A percentile compares a stretch with the other conserved stretches of the same genome.
These are phyloP conservation scores for Sphagnurus paluster DNA, from an alignment of 1,284 basidiomycete genomes.

Conservation along the genomic window DNA sequence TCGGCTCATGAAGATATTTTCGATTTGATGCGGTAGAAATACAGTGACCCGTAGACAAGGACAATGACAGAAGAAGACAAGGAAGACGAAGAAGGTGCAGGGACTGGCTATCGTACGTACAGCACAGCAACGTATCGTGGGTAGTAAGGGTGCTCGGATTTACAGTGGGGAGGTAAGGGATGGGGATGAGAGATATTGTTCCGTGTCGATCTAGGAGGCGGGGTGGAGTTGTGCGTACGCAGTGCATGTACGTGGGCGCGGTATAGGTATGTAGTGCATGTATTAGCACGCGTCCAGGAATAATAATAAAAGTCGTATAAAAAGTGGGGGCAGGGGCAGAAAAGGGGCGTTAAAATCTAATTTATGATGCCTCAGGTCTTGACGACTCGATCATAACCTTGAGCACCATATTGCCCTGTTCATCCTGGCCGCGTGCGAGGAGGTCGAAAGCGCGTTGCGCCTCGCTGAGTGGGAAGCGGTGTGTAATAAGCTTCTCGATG, in stretches of 20 bases:
- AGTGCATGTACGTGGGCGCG: background rate
- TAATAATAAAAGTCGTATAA: background rate
- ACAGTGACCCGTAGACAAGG: conserved; percentile 5
- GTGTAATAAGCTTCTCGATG: conserved; percentile 79
- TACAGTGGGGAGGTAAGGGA: background rate
- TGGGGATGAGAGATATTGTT: background rate
- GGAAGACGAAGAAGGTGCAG: background rate
- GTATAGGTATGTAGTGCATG: background rate
- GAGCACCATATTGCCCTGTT: conserved; percentile 77
- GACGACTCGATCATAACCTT: conserved; percentile 75
- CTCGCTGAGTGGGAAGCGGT: conserved; percentile 69
- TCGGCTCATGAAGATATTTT: background rate
- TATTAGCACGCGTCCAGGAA: background rate
- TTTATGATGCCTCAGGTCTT: too few species aligned
- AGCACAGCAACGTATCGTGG: background rate
- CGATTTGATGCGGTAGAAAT: conserved; percentile 7
- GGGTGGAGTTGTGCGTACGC: background rate
- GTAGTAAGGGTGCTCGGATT: background rate
- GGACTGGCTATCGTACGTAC: background rate
- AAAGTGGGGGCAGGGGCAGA: background rate
- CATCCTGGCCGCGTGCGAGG: conserved; percentile 74
- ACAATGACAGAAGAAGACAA: background rate
- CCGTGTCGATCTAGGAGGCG: conserved; percentile 5
- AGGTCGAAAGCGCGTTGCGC: conserved; percentile 79
- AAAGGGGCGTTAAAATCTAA: conserved; percentile 1